Base-by-base conservation (phyloP, 345 rosid species). In the Stellera chamaejasme region DNA sequence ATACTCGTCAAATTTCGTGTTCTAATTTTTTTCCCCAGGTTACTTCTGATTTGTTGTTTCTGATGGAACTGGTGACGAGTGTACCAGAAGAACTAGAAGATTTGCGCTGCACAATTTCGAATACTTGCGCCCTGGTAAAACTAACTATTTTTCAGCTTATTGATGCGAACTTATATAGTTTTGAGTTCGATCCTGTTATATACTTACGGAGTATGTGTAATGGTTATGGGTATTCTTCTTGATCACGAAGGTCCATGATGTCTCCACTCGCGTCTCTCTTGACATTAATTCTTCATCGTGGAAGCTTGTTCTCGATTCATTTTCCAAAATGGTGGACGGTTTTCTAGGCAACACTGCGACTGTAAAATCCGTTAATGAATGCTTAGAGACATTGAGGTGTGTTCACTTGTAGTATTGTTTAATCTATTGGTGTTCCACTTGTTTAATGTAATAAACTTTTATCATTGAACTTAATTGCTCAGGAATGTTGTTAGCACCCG, bases 311-410 rank as follows among this genome's bases (percentile, higher is more conserved):
- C 80, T 92, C 45, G 61, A 79, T 56, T 81, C 82, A 32, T 78
- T 74, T 58, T 74, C 74, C 27, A 67, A 54, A 50, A 66, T 84
- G 27, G 56, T 84, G 67, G 77, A 70, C 59, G 75, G 74, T 68
- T 76, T 84, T 62, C 70, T 83, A 3, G 66, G 74, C 60, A 71
- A 62, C 68, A 62, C 77, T 44, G 63, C 69, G 48, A 65, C 68
- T 52, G 61, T 72, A 56, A 64, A 63, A 68, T 75, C 87, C 15
- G 79, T 78, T 61, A 54, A 85, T 50, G 78, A 77, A 42, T 88
- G 85, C 75, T 69, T 88, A 48, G 85, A 81, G 66, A 83, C 82
- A 67, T 49, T 81, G 45, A 92, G 96, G 96, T 92, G 55, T 45
- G 45, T 55, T 55, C n/a, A 6, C 11, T 42, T 42, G 25, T 13